Conservation (phyloP, 2,329 filamentous ascomycete genomes). For the Ophiostoma quercus region DNA sequence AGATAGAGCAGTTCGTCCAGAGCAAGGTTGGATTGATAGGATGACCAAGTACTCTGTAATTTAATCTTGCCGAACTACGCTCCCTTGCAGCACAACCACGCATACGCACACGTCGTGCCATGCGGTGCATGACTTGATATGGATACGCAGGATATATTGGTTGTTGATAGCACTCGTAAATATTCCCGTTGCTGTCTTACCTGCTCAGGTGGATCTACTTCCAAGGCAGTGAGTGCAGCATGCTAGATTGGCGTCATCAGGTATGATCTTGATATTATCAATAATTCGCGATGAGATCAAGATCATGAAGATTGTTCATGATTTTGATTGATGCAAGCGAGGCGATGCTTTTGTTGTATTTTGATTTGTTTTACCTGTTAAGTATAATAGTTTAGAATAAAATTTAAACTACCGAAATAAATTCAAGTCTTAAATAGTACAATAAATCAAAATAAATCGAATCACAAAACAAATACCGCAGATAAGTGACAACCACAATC, state of each 20-base stretch:
- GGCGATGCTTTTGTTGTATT: neutral
- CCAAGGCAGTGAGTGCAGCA: neutral
- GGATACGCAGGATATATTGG: neutral
- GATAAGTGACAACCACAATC: neutral
- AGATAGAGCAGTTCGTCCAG: too few species aligned
- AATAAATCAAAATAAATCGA: neutral
- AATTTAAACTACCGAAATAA: too few species aligned
- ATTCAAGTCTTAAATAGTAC: too few species aligned
- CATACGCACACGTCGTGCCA: conserved; percentile 2
- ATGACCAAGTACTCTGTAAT: neutral
- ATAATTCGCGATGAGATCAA: neutral
- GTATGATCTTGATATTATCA: neutral
- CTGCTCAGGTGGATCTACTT: neutral
- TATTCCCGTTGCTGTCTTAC: neutral
- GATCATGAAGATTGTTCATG: neutral
- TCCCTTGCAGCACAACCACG: conserved; percentile 10
- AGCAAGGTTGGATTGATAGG: too few species aligned
- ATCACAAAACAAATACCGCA: neutral
- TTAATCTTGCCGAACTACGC: neutral
- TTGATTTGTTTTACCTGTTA: too few species aligned
- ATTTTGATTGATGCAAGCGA: neutral
- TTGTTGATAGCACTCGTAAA: neutral
- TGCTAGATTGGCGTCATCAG: neutral
- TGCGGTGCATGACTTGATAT: neutral
- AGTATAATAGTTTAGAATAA: too few species aligned